Evolutionary conservation across 2,329 filamentous ascomycete species (phyloP).

Genomic region (Penicillium sp.): DNA sequence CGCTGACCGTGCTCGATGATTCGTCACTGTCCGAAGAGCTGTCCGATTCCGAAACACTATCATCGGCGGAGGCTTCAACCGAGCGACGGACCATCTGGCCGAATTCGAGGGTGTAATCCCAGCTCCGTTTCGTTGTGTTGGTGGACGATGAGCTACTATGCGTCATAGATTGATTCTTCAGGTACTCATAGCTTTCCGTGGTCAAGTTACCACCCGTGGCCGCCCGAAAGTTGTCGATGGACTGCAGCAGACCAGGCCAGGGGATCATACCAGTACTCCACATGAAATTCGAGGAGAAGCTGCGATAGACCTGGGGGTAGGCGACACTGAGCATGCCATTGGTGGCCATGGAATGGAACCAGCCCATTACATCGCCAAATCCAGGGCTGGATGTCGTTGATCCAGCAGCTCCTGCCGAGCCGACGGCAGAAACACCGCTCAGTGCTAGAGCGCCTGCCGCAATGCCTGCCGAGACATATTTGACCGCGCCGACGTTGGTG

Average conservation of each 20-base stretch:
- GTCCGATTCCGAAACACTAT: conserved; percentile 26
- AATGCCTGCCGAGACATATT: conserved; percentile 74
- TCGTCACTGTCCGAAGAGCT: conserved; percentile 22
- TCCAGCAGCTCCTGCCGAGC: conserved; percentile 52
- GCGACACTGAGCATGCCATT: conserved; percentile 92
- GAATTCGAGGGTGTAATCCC: conserved; percentile 38
- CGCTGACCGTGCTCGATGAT: conserved; percentile 52
- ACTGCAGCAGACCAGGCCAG: conserved; percentile 68
- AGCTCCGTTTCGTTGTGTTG: conserved; percentile 48
- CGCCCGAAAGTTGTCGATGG: conserved; percentile 74
- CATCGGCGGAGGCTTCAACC: conserved; percentile 35
- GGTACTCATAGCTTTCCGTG: conserved; percentile 62
- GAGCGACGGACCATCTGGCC: conserved; percentile 49
- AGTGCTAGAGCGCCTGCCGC: conserved; percentile 73
- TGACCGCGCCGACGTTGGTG: conserved; percentile 62
- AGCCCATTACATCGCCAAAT: conserved; percentile 74
- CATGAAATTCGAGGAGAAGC: conserved; percentile 84
- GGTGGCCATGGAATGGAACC: conserved; percentile 88
- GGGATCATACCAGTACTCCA: conserved; percentile 79
- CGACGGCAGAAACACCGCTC: conserved; percentile 61
- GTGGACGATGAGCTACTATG: conserved; percentile 56
- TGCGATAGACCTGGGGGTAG: conserved; percentile 78
- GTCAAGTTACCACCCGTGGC: conserved; percentile 81
- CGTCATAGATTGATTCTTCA: conserved; percentile 52
- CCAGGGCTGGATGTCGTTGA: conserved; percentile 64